phyloP scores from a whole-genome alignment of 1,284 basidiomycete species.

The Leucoagaricus sp. region DNA sequence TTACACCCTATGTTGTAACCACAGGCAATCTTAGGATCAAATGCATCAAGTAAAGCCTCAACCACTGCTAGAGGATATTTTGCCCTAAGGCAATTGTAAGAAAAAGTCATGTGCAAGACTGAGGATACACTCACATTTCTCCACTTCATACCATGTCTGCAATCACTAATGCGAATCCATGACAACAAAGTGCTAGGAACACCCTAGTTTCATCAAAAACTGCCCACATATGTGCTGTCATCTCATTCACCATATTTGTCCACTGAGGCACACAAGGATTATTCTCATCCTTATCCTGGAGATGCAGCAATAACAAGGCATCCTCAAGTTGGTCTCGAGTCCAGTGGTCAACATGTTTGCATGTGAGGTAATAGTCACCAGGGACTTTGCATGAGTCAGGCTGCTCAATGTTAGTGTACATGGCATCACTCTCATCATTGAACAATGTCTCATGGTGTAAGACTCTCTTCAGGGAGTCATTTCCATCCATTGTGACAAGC shows the following conservation, averaged over 20 bases:
- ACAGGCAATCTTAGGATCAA: conserved; percentile 25
- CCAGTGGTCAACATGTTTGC: background rate
- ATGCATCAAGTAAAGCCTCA: conserved; percentile 24
- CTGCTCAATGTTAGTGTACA: background rate
- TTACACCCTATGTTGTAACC: conserved; percentile 31
- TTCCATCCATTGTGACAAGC: conserved; percentile 10
- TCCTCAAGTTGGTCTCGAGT: background rate
- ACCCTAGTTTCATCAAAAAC: conserved; percentile 34
- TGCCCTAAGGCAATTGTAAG: conserved; percentile 9
- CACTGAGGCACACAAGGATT: conserved; percentile 14
- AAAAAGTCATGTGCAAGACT: too few relatives aligned
- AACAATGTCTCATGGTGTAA: background rate
- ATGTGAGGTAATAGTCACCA: background rate
- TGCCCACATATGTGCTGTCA: conserved; percentile 27
- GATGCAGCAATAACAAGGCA: too few relatives aligned
- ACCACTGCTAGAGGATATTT: conserved; percentile 37
- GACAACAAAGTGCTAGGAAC: conserved; percentile 28
- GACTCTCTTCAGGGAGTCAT: conserved; percentile 9
- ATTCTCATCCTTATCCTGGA: background rate
- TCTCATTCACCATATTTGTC: conserved; percentile 26
- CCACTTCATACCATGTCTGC: conserved; percentile 28
- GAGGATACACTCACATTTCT: conserved; percentile 23
- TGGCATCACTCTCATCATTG: background rate
- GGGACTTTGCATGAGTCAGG: background rate
- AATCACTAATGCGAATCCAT: conserved; percentile 18